phyloP scores from a whole-genome alignment of 2,329 filamentous ascomycete species.

The Periglandula ipomoeae region DNA sequence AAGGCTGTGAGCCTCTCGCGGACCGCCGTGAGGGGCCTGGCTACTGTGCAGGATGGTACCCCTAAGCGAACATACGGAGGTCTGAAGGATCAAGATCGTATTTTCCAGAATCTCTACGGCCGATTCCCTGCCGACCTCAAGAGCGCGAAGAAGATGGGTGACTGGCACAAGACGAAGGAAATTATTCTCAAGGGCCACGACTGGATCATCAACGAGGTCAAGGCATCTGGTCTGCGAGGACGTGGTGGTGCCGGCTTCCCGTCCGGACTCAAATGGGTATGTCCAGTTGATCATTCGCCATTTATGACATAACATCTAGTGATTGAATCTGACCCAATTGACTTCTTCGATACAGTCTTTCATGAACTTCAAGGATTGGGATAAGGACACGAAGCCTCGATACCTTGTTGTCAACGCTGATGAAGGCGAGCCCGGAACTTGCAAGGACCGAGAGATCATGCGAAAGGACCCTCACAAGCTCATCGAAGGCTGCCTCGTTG shows the following conservation, averaged over 20 bases:
- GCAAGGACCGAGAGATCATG: constrained; percentile 99
- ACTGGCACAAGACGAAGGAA: constrained; percentile 99
- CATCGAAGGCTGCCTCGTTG: constrained; percentile 90
- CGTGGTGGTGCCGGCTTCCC: constrained; percentile 97
- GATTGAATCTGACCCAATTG: neutral
- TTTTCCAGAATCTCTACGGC: constrained; percentile 97
- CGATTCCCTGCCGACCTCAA: constrained; percentile 86
- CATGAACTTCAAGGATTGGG: constrained; percentile 99
- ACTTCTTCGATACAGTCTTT: constrained; percentile 60
- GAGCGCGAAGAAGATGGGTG: constrained; percentile 93
- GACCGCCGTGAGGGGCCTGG: constrained; percentile 57
- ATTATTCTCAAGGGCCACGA: constrained; percentile 95
- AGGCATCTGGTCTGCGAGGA: constrained; percentile 89
- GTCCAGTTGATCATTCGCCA: constrained; percentile 21
- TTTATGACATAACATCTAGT: neutral
- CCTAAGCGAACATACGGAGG: constrained; percentile 72
- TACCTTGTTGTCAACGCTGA: constrained; percentile 98
- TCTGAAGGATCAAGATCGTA: constrained; percentile 91
- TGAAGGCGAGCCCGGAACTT: constrained; percentile 96
- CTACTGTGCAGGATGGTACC: constrained; percentile 66
- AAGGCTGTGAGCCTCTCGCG: constrained; percentile 31
- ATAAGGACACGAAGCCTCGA: constrained; percentile 90
- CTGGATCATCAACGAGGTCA: constrained; percentile 97
- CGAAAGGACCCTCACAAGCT: constrained; percentile 99
- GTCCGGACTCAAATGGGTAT: constrained; percentile 97